Conservation (phyloP, 108 stramenopile genomes). For the Cyclostephanos tholiformis region DNA sequence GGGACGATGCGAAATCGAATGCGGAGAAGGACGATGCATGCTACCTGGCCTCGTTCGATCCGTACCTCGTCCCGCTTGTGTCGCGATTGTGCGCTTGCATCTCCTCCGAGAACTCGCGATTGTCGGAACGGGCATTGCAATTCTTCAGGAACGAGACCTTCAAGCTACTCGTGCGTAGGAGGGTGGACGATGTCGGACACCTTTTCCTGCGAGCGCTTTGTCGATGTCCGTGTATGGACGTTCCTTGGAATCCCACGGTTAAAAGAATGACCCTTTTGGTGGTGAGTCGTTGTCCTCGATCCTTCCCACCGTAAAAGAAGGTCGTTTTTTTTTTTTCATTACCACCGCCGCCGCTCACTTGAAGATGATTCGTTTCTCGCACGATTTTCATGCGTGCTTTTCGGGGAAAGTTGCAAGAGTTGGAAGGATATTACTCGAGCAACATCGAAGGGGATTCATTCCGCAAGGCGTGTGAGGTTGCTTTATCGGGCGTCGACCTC, state of each 20-base stretch:
- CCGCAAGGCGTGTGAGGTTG: slow-evolving; percentile 35
- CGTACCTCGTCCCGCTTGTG: slow-evolving; percentile 36
- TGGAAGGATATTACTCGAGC: slow-evolving; percentile 42
- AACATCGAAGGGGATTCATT: slow-evolving; percentile 14
- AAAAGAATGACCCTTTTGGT: slow-evolving; percentile 82
- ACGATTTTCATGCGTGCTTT: background rate
- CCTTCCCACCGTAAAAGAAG: background rate
- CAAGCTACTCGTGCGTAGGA: slow-evolving; percentile 34
- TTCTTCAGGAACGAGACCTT: slow-evolving; percentile 69
- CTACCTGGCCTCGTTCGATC: slow-evolving; percentile 28
- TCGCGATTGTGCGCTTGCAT: slow-evolving; percentile 63
- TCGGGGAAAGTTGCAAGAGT: slow-evolving; percentile 11
- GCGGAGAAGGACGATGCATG: slow-evolving; percentile 2
- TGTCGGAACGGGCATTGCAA: slow-evolving; percentile 73
- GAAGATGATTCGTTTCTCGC: background rate
- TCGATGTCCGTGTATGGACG: slow-evolving; percentile 40
- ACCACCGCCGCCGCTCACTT: background rate
- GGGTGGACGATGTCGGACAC: slow-evolving; percentile 42
- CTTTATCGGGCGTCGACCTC: slow-evolving; percentile 23
- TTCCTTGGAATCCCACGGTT: slow-evolving; percentile 89
- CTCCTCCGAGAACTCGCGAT: slow-evolving; percentile 79
- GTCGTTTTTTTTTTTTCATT: background rate
- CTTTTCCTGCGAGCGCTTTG: slow-evolving; percentile 65
- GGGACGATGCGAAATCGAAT: background rate
- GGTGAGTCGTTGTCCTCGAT: slow-evolving; percentile 7